These are phyloP conservation scores for Kwoniella dendrophila DNA, from an alignment of 768 basidiomycete genomes.

Conservation along the genomic window DNA sequence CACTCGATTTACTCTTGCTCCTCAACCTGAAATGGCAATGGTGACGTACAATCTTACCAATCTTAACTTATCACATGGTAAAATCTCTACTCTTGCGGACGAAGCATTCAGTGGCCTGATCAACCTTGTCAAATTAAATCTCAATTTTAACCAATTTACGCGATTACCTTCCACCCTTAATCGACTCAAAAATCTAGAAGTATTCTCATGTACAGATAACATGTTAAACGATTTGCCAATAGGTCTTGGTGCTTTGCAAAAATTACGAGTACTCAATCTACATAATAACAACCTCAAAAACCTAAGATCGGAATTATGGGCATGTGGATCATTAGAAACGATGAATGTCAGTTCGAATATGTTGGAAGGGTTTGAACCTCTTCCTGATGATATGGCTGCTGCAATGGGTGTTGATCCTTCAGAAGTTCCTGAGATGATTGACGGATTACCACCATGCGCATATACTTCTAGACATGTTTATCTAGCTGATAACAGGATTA, in stretches of 20 bases:
- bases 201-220: constrained; percentile 88
- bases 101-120: constrained; percentile 69
- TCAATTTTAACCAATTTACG: constrained; percentile 86
- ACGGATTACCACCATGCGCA: constrained; percentile 63
- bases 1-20: constrained; percentile 60
- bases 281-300: constrained; percentile 86
- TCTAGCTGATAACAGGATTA: constrained; percentile 84
- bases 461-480: constrained; percentile 75
- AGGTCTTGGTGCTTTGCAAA: constrained; percentile 73
- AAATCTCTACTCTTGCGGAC: constrained; percentile 80
- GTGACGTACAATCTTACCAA: constrained; percentile 67
- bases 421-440: background rate
- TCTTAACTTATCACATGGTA: constrained; percentile 83
- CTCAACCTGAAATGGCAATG: constrained; percentile 60
- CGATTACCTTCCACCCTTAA: constrained; percentile 81
- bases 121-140: constrained; percentile 69
- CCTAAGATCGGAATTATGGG: constrained; percentile 78
- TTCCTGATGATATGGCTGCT: constrained; percentile 57
- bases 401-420: constrained; percentile 25
- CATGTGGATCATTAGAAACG: constrained; percentile 69
- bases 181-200: constrained; percentile 69
- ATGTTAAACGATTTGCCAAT: constrained; percentile 73
- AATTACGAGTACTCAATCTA: constrained; percentile 74
- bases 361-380: constrained; percentile 71
- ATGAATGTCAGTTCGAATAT: constrained; percentile 91